phyloP scores from a whole-genome alignment of 345 rosid genomes.

The Syzygium aqueum region DNA sequence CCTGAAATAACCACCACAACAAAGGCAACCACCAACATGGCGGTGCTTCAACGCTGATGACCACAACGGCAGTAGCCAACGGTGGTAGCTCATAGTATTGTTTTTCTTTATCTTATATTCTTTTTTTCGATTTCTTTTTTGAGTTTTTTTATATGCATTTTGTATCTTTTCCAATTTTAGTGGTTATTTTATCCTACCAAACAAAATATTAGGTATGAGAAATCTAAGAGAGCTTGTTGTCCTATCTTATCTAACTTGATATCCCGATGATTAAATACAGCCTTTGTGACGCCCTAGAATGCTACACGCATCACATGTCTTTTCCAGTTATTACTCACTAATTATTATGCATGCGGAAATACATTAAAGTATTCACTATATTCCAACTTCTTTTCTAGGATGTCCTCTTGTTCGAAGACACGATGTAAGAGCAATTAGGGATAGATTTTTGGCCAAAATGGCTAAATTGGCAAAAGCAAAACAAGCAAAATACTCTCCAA shows the following conservation, averaged over 20 bases:
- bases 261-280: not conserved
- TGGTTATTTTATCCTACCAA: not conserved
- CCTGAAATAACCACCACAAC: not conserved
- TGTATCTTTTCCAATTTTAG: not conserved
- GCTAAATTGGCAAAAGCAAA: no score
- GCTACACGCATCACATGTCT: no score
- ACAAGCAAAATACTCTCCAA: no score
- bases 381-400: no score
- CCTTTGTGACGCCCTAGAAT: no score
- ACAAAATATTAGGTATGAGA: not conserved
- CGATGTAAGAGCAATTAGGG: no score
- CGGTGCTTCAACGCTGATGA: not conserved
- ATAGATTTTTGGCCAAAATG: no score
- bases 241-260: not conserved
- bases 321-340: no score
- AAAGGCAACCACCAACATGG: not conserved
- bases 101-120: not conserved
- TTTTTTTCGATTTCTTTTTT: not conserved
- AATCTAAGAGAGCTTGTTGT: not conserved
- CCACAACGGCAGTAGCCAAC: not conserved
- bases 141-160: not conserved
- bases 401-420: no score
- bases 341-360: no score
- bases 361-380: no score
- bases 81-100: not conserved